Base-by-base conservation (phyloP, 2,329 filamentous ascomycete genomes). In the Microdochium nivale region DNA sequence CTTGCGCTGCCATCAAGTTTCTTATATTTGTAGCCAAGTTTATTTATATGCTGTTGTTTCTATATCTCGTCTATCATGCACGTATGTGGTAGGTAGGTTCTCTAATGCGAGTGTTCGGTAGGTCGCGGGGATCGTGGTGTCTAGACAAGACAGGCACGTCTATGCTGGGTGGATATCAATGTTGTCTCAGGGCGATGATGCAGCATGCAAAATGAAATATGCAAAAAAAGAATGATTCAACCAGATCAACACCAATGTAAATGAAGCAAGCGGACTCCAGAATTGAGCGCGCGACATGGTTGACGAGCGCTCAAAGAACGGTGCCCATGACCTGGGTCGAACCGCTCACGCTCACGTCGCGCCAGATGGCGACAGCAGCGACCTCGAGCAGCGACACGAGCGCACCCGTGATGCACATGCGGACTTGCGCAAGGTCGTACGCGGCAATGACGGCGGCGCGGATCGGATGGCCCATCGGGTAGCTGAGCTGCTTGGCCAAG, bases 351-450 rank as follows among this genome's bases (percentile, higher is more conserved):
- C 59, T 59, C 51, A 57, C 58, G 35, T 68, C 65, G 50, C 54
- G 60, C 65, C 64, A 68, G 49, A 68, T 58, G 24, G 58, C 43
- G 19, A 67, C 63, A 4, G 63, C 59, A 1, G 64, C 49, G 9
- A 68, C 60, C 44, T 65, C 62, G 25, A 63, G 52, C 30, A 66
- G 55, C 13, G 62, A 63, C 40, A 65, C 52, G 21, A 61, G 47
- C 1, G 58, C 61, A 3, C 63, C 63, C 5, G 65, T 60, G 13
- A 70, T 61, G 53, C 68, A 66, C 67, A 70, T 68, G 23, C 62
- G 62, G 46, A 58, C 56, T 51, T 70, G 68, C 8, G 67, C 62
- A n/a, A 62, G 61, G 47, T 60, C 64, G 49, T 70, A 70, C 2
- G 68, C 67, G 3, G 53, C 51, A 9, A 65, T 59, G 37, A 70